A percentile compares a stretch with the other conserved stretches of the same genome.
phyloP scores from a whole-genome alignment of 768 basidiomycete genomes.

The Amanita subjunquillea region DNA sequence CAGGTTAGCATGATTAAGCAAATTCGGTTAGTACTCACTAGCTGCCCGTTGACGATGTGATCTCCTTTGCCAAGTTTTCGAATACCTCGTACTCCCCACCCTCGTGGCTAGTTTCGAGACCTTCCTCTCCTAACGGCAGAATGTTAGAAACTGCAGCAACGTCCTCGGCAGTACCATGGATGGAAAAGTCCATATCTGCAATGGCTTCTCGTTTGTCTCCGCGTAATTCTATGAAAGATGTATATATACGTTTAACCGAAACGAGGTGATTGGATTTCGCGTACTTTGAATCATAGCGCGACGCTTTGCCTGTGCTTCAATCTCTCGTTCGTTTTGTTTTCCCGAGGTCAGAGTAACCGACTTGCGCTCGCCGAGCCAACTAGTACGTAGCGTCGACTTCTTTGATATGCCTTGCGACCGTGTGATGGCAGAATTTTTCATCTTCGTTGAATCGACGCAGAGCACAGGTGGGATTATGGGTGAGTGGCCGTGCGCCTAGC shows the following conservation, averaged over 20 bases:
- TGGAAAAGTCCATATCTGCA: constrained; percentile 6
- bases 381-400: not conserved
- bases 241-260: too few species aligned
- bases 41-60: not conserved
- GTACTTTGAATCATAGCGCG: constrained; percentile 4
- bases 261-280: not conserved
- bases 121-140: constrained; percentile 7
- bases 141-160: constrained; percentile 6
- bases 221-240: too few species aligned
- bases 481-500: too few species aligned
- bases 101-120: constrained; percentile 8
- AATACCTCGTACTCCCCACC: constrained; percentile 9
- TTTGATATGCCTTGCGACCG: not conserved
- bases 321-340: not conserved
- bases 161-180: constrained; percentile 4
- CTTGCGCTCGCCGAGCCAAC: not conserved
- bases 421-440: not conserved
- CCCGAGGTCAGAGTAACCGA: not conserved
- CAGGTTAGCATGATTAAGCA: not conserved
- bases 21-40: not conserved
- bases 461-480: too few species aligned
- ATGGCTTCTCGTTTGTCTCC: constrained; percentile 3
- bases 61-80: constrained; percentile 4
- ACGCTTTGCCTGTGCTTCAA: constrained; percentile 1
- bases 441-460: not conserved